These are phyloP conservation scores for Alternaria arbusti DNA, from an alignment of 2,329 filamentous ascomycete species.

Conservation along the genomic window DNA sequence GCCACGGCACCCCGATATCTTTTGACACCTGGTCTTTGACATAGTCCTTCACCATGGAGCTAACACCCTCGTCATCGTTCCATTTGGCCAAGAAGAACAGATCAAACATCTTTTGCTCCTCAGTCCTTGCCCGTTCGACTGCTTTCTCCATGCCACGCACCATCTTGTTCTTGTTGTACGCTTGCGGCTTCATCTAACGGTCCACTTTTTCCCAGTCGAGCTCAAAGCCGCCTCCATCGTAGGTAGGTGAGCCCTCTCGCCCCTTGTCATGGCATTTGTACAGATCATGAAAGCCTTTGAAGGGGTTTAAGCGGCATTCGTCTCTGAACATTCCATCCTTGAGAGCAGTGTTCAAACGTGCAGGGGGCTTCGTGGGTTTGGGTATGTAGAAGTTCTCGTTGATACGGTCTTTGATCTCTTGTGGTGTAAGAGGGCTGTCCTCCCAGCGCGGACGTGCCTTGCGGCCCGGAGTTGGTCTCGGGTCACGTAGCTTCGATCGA, in stretches of 20 bases:
- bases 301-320: not conserved
- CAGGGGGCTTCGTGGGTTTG: not conserved
- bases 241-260: not conserved
- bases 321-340: not conserved
- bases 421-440: no score
- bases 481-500: slow-evolving; percentile 7
- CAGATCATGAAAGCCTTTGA: not conserved
- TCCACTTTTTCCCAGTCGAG: not conserved
- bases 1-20: slow-evolving; percentile 16
- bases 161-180: not conserved
- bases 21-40: slow-evolving; percentile 18
- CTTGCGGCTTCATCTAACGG: not conserved
- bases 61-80: not conserved
- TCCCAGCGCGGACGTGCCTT: not conserved
- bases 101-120: not conserved
- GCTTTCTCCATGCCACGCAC: not conserved
- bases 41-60: not conserved
- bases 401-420: not conserved
- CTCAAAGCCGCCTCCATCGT: not conserved
- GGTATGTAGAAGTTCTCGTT: not conserved
- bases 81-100: not conserved
- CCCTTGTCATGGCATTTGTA: not conserved
- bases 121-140: not conserved
- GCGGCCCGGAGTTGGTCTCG: not conserved
- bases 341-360: not conserved